A percentile compares a stretch with the other conserved stretches of the same genome.
Evolutionary conservation across 805 yeast genomes (phyloP).

Genomic region (Lipomyces sp.): DNA sequence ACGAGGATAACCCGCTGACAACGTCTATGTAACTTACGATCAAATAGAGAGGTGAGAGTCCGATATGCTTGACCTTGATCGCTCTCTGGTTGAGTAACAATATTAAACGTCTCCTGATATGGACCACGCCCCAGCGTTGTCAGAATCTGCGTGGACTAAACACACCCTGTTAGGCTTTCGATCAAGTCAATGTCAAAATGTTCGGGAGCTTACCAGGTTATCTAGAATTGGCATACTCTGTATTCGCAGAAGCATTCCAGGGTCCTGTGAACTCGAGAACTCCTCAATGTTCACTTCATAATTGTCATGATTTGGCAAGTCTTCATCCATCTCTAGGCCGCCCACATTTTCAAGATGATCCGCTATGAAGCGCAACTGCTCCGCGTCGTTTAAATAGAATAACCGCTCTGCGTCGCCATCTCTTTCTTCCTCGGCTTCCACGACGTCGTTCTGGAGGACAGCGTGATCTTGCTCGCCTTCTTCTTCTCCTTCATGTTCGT

Average conservation of each 20-base stretch:
- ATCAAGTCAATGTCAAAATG: background rate
- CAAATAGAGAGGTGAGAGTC: constrained; percentile 70
- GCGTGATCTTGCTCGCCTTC: no score
- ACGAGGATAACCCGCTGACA: no score
- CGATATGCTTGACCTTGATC: constrained; percentile 60
- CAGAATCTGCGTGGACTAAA: constrained; percentile 64
- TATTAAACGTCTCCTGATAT: constrained; percentile 67
- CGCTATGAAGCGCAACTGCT: constrained; percentile 34
- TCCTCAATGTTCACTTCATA: constrained; percentile 13
- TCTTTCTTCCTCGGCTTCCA: background rate
- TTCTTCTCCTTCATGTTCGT: background rate
- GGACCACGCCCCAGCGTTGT: constrained; percentile 70
- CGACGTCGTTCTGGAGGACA: no score
- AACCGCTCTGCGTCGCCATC: constrained; percentile 2
- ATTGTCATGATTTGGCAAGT: constrained; percentile 1
- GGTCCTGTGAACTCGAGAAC: constrained; percentile 11
- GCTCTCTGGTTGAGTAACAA: constrained; percentile 63
- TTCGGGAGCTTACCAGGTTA: constrained; percentile 46
- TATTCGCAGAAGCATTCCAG: constrained; percentile 16
- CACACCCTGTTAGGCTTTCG: background rate
- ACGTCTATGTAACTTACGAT: constrained; percentile 44
- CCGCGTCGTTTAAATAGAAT: constrained; percentile 32
- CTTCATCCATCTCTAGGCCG: constrained; percentile 42
- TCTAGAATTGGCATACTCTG: constrained; percentile 63
- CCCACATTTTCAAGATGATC: constrained; percentile 30